Evolutionary conservation across 768 basidiomycete species (phyloP).

Genomic region (Amanita pseudoporphyria): DNA sequence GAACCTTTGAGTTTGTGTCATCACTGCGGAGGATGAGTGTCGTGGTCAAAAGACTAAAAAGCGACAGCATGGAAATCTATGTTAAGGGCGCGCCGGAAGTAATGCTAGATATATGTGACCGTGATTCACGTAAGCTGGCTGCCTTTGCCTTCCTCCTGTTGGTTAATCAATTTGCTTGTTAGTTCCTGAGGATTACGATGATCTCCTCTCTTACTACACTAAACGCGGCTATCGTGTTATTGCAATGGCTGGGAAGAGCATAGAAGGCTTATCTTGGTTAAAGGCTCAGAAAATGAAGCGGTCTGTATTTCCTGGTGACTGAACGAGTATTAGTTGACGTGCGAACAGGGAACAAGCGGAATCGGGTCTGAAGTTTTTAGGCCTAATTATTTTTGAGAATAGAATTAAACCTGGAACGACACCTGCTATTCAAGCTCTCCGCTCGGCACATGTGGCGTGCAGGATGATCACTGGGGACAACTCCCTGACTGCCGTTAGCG

Average conservation of each 20-base stretch:
- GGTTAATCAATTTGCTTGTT: conserved; percentile 1
- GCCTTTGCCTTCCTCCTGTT: neutral
- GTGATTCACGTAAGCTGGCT: conserved; percentile 66
- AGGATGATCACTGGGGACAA: conserved; percentile 99
- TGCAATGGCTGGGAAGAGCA: conserved; percentile 92
- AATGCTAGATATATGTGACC: conserved; percentile 92
- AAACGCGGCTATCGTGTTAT: conserved; percentile 96
- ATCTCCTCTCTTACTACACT: conserved; percentile 93
- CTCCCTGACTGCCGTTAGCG: conserved; percentile 91
- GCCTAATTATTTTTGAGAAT: conserved; percentile 96
- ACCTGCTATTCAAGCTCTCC: conserved; percentile 81
- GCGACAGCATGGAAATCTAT: conserved; percentile 93
- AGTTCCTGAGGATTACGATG: conserved; percentile 97
- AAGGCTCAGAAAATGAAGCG: conserved; percentile 96
- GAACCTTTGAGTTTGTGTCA: conserved; percentile 95
- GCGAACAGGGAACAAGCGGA: conserved; percentile 83
- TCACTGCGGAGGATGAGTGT: conserved; percentile 94
- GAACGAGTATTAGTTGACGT: neutral
- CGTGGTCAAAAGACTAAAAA: conserved; percentile 90
- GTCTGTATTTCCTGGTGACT: conserved; percentile 27
- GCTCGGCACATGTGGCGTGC: conserved; percentile 85
- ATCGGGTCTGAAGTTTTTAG: conserved; percentile 80
- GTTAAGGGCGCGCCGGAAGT: conserved; percentile 99
- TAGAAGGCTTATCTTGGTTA: conserved; percentile 91
- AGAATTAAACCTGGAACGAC: conserved; percentile 89